Base-by-base conservation (phyloP, 1,284 basidiomycete genomes). In the Ustilago esculenta region DNA sequence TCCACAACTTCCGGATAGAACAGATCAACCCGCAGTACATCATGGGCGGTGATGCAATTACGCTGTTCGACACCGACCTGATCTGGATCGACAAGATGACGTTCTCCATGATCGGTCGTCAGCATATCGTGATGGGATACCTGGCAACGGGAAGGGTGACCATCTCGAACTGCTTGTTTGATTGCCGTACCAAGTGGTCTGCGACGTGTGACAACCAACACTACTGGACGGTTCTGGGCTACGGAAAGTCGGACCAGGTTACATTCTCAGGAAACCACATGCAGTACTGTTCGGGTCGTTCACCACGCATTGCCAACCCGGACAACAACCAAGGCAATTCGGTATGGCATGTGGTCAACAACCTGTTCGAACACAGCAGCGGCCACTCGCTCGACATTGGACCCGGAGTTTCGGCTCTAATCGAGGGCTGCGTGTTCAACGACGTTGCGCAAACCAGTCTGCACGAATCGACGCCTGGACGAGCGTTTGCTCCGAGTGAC, bases 1-100 rank as follows among this genome's bases (percentile, higher is more conserved):
- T 83, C 45, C 80, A 83, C 63, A 83, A 81, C 36, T 70, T 82
- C 34, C 51, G 69, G 25, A 80, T 82, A 29, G 72, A 70, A 17
- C 21, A 61, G 12, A 57, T 68, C 50, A 74, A 74, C 34, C 42
- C 66, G 0, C 23, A 43, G 14, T 33, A 7, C 15, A 57, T 72
- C 36, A 72, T 63, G 68, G 76, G 77, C 12, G 79, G 79, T 18
- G 79, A 81, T 36, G 79, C 59, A 12, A 54, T 76, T 32, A 68
- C 50, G 8, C 42, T 77, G 5, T 47, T 49, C 21, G 65, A 64
- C 15, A 50, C 64, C 11, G 58, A 60, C 21, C 47, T 76, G 20
- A 39, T 77, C 5, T 77, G 75, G 73, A 70, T 77, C 32, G 71
- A 77, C 61, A 41, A 63, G 25, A 29, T 59, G 14, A 83, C 81